Conservation (phyloP, 306 rosid genomes). For the Prunus armeniaca region DNA sequence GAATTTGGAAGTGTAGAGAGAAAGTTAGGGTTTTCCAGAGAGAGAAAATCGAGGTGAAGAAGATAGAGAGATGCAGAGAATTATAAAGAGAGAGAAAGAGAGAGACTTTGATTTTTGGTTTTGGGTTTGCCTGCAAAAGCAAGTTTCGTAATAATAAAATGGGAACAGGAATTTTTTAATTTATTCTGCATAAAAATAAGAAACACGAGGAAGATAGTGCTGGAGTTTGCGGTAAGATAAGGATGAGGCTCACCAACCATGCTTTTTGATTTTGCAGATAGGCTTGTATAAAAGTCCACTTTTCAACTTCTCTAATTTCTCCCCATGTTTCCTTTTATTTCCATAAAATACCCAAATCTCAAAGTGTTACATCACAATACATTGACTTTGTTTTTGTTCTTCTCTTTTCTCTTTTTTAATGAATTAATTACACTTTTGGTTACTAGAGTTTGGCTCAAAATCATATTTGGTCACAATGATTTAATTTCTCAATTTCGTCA, state of each 20-base stretch:
- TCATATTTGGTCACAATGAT: too few species aligned
- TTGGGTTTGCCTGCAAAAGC: conserved; percentile 18
- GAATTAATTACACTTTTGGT: too few species aligned
- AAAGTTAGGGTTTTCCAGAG: conserved; percentile 2
- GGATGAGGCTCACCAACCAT: conserved; percentile 43
- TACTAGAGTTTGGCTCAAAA: too few species aligned
- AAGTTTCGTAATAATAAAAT: conserved; percentile 28
- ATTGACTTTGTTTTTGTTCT: too few species aligned
- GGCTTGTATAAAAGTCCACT: background rate
- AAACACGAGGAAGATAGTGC: conserved; percentile 14
- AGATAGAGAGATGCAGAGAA: conserved; percentile 13
- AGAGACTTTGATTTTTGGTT: background rate
- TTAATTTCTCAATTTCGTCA: too few species aligned
- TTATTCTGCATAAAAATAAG: background rate
- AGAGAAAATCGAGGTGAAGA: background rate
- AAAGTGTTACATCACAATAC: too few species aligned
- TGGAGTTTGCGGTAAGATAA: conserved; percentile 22
- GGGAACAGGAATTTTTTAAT: background rate
- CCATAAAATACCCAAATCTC: too few species aligned
- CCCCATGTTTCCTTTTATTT: too few species aligned
- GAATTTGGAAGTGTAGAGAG: background rate
- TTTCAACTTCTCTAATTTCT: background rate
- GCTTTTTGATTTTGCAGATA: conserved; percentile 16
- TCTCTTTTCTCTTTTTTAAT: too few species aligned
- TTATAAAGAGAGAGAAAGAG: background rate